A percentile compares a stretch with the other conserved stretches of the same genome.
Evolutionary conservation across 306 rosid genomes (phyloP).

Genomic region (Corylus avellana): DNA sequence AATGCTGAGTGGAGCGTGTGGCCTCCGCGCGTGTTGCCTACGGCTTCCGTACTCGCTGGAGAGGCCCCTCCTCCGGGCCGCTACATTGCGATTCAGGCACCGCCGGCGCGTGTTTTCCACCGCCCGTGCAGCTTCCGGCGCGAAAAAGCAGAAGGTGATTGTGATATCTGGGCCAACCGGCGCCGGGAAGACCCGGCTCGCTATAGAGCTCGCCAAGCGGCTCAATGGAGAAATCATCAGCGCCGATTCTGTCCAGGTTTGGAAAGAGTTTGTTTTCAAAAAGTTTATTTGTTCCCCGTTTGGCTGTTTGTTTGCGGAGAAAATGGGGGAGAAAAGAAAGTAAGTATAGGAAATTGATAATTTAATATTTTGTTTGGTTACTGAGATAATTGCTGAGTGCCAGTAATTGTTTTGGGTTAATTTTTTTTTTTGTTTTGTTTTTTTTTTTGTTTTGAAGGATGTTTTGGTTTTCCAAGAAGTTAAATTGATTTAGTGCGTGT

Average conservation of each 20-base stretch:
- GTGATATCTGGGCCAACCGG: constrained; percentile 94
- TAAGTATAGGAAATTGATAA: neutral
- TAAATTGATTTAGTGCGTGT: neutral
- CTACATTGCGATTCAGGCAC: constrained; percentile 22
- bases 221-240: constrained; percentile 89
- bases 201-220: constrained; percentile 84
- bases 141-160: constrained; percentile 59
- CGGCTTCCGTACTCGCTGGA: constrained; percentile 38
- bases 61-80: constrained; percentile 28
- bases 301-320: neutral
- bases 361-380: neutral
- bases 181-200: constrained; percentile 80
- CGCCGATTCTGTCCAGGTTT: constrained; percentile 93
- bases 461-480: neutral
- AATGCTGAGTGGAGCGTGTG: constrained; percentile 42
- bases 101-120: constrained; percentile 44
- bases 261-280: neutral
- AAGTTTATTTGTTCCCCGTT: neutral
- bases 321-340: neutral
- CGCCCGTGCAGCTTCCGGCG: constrained; percentile 35
- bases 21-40: constrained; percentile 46
- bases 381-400: neutral
- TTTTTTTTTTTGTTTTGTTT: too few species aligned
- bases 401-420: neutral
- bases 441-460: too few species aligned